A percentile compares a stretch with the other conserved stretches of the same genome.
phyloP scores from a whole-genome alignment of 129 eudicot species.

The Glebionis coronaria region DNA sequence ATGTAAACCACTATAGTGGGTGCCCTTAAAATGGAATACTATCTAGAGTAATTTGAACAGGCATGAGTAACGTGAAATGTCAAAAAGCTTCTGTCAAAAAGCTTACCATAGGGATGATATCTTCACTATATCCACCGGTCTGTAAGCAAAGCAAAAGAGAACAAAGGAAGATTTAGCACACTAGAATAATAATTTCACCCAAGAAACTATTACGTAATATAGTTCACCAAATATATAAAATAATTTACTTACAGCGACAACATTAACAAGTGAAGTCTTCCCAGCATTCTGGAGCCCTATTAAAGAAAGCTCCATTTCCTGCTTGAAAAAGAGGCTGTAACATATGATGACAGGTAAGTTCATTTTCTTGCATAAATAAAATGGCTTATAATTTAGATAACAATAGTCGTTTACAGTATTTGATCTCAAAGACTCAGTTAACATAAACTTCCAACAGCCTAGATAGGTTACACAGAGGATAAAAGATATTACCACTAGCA shows the following conservation, averaged over 20 bases:
- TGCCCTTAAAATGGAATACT: too few species aligned
- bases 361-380: background rate
- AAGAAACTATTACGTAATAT: background rate
- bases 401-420: too few species aligned
- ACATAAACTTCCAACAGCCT: too few species aligned
- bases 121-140: constrained; percentile 99
- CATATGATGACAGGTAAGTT: constrained; percentile 16
- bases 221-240: background rate
- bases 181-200: background rate
- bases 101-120: constrained; percentile 94
- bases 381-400: background rate
- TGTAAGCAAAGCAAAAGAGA: constrained; percentile 21
- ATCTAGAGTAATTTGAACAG: too few species aligned
- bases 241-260: constrained; percentile 78
- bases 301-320: constrained; percentile 97
- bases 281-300: constrained; percentile 99
- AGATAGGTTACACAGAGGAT: too few species aligned
- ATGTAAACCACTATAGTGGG: too few species aligned
- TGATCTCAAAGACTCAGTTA: too few species aligned
- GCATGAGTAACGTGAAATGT: background rate
- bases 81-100: too few species aligned
- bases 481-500: too few species aligned
- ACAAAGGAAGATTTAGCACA: constrained; percentile 10
- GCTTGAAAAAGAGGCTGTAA: constrained; percentile 96
- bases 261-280: constrained; percentile 96